phyloP scores from a whole-genome alignment of 2,329 filamentous ascomycete genomes.

The Aspergillus hortae region DNA sequence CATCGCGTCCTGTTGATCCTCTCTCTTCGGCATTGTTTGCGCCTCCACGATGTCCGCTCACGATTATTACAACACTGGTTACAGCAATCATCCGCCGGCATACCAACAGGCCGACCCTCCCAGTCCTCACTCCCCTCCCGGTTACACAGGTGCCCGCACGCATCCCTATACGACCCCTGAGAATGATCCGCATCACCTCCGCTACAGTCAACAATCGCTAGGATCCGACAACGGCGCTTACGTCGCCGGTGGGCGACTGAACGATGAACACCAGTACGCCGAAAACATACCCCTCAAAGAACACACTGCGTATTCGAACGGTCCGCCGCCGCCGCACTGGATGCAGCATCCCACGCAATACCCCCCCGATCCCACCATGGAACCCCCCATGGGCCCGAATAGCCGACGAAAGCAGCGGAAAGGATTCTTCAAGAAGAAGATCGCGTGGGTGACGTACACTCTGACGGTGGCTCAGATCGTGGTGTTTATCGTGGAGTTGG shows the following conservation, averaged over 20 bases:
- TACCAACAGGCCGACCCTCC: constrained; percentile 33
- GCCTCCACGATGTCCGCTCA: constrained; percentile 56
- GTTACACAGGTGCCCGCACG: constrained; percentile 18
- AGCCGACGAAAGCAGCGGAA: constrained; percentile 38
- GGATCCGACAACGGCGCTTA: constrained; percentile 32
- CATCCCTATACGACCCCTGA: constrained; percentile 41
- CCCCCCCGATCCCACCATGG: constrained; percentile 45
- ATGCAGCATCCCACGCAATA: constrained; percentile 44
- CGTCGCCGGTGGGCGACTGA: constrained; percentile 26
- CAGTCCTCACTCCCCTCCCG: constrained; percentile 21
- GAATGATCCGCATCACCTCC: constrained; percentile 36
- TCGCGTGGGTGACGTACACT: constrained; percentile 78
- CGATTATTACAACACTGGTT: constrained; percentile 60
- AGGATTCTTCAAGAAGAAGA: constrained; percentile 55
- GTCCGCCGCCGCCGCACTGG: constrained; percentile 32
- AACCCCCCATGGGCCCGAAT: constrained; percentile 15
- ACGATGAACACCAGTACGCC: constrained; percentile 35
- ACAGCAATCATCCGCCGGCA: constrained; percentile 30
- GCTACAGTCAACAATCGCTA: constrained; percentile 37
- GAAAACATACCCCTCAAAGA: constrained; percentile 42
- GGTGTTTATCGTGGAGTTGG: constrained; percentile 86
- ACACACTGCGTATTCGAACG: constrained; percentile 33
- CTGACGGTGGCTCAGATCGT: constrained; percentile 72
- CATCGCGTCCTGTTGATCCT: background rate
- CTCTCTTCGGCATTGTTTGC: background rate